Base-by-base conservation (phyloP, 2,329 filamentous ascomycete species). In the Paecilomyces fulvus region DNA sequence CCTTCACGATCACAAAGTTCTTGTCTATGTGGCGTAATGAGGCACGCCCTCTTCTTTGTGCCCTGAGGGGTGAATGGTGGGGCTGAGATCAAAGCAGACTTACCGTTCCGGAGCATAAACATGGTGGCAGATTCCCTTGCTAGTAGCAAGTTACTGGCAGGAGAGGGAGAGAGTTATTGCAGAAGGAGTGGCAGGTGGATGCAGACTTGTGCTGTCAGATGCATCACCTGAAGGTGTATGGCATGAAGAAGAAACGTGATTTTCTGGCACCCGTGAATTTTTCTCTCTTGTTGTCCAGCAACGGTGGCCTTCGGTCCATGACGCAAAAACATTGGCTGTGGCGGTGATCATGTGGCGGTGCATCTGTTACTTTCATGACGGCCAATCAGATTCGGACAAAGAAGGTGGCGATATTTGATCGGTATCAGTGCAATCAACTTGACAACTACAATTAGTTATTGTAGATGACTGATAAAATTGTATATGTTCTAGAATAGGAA, bases 71-170 rank as follows among this genome's bases (percentile, higher is more conserved):
- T 58, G 59, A 56, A 63, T 60, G 52, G 61, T 51, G 63, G 60
- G 60, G 61, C 62, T 49, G 21, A 14, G 50, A 60, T 58, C 52
- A 60, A 60, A 62, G 63, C 61, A 65, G 63, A 73, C 79, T 64
- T 73, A 80, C 78, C 78, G 63, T 81, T 81, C 62, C 79, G 75
- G 65, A 82, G 77, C 78, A 81, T 80, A 73, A 81, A 81, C 79
- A 82, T 82, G 61, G 66, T 71, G 66, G 67, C 61, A 63, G 65
- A 53, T 57, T 61, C 49, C 56, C 59, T 58, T 57, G 58, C 63
- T 62, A 63, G 63, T 58, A 61, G 62, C 55, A 60, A 60, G 52
- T 54, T 14, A 49, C 53, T 33, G 17, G 50, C 6, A 52, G 54
- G 54, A 53, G 46, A 30, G 20, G 31, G 31, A 54, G 54, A 51